These are phyloP conservation scores for Dendrobium catenatum DNA, from an alignment of 106 monocot genomes.

Conservation along the genomic window DNA sequence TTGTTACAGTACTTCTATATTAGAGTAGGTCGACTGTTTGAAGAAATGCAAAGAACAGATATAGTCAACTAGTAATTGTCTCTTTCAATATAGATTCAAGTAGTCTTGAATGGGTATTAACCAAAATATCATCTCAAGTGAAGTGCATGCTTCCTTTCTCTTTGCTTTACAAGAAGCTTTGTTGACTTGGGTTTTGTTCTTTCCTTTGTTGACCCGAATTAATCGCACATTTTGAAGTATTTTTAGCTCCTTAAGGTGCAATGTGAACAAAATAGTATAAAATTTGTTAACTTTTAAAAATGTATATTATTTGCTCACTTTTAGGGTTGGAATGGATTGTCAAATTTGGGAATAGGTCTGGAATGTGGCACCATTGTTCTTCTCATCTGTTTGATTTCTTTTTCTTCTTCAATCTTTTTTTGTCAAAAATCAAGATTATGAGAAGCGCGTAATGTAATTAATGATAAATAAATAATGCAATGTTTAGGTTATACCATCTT, in stretches of 20 bases:
- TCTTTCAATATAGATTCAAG: slow-evolving; percentile 15
- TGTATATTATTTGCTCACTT: slow-evolving; percentile 36
- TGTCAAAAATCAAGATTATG: too few relatives aligned
- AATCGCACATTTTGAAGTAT: too few relatives aligned
- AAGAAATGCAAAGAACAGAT: too few relatives aligned
- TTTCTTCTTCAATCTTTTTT: slow-evolving; percentile 19
- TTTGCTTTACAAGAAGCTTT: slow-evolving; percentile 36
- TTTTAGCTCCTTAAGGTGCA: too few relatives aligned
- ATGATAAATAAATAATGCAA: too few relatives aligned
- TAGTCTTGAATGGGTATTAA: slow-evolving; percentile 23
- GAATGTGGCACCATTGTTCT: slow-evolving; percentile 86
- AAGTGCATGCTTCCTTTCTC: slow-evolving; percentile 29
- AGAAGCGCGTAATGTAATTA: too few relatives aligned
- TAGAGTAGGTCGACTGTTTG: neutral
- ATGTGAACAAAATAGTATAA: too few relatives aligned
- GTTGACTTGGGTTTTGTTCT: slow-evolving; percentile 66
- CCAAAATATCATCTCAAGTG: slow-evolving; percentile 30
- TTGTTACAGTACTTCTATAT: neutral
- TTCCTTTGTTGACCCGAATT: slow-evolving; percentile 42
- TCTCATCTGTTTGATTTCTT: slow-evolving; percentile 78
- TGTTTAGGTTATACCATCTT: too few relatives aligned
- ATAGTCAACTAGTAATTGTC: neutral
- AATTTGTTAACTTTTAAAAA: neutral
- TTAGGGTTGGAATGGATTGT: slow-evolving; percentile 69
- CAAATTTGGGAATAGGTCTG: slow-evolving; percentile 65